These are phyloP conservation scores for Agaricales sp. DNA, from an alignment of 1,284 basidiomycete species.

Conservation along the genomic window DNA sequence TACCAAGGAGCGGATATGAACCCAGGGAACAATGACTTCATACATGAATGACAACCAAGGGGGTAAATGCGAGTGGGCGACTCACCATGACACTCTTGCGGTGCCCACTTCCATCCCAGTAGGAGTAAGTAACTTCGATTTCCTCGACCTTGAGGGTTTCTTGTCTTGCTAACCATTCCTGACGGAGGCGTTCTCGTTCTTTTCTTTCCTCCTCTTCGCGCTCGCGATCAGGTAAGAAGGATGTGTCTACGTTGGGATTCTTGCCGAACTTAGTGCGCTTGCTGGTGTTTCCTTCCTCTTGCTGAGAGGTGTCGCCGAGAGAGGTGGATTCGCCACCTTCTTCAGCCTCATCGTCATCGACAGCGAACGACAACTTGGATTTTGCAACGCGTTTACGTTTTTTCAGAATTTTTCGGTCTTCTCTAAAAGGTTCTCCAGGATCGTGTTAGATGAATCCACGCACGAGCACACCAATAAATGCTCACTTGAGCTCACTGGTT, in stretches of 20 bases:
- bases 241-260: constrained; percentile 95
- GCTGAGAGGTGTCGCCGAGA: constrained; percentile 22
- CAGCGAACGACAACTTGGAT: constrained; percentile 81
- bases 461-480: constrained; percentile 24
- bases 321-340: constrained; percentile 19
- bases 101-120: constrained; percentile 98
- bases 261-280: constrained; percentile 83
- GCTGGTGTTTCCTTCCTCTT: constrained; percentile 29
- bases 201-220: constrained; percentile 87
- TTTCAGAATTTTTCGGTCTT: constrained; percentile 79
- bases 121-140: constrained; percentile 91
- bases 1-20: constrained; percentile 22
- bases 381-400: constrained; percentile 83
- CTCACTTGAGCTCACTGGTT: constrained; percentile 78
- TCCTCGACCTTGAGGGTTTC: constrained; percentile 84
- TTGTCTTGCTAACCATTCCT: constrained; percentile 87
- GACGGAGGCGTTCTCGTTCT: constrained; percentile 80
- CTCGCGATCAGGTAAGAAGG: constrained; percentile 94
- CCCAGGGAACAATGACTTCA: constrained; percentile 3
- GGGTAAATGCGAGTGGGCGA: constrained; percentile 12
- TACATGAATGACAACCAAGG: background rate
- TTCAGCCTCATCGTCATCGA: constrained; percentile 61
- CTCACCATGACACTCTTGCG: constrained; percentile 84
- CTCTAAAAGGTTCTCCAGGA: constrained; percentile 76
- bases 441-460: constrained; percentile 48